phyloP scores from a whole-genome alignment of 257 asterid species.

The Lycium barbarum region DNA sequence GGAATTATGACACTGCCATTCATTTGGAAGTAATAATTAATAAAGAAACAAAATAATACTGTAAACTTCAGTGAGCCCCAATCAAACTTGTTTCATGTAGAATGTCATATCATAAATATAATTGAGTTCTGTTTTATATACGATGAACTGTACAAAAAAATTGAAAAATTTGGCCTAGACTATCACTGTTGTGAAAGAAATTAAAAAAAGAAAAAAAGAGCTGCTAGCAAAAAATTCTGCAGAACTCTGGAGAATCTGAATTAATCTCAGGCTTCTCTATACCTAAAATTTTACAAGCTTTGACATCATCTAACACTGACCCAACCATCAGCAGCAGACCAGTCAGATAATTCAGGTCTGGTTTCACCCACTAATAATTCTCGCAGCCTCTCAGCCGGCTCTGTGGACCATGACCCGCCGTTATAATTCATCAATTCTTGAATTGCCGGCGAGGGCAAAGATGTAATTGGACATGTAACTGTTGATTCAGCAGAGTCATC shows the following conservation, averaged over 20 bases:
- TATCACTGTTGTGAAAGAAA: not conserved
- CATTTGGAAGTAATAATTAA: not conserved
- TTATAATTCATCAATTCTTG: constrained; percentile 27
- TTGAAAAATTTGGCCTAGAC: too few species aligned
- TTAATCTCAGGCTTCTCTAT: not conserved
- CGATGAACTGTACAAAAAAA: not conserved
- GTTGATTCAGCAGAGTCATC: constrained; percentile 35
- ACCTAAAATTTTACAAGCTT: not conserved
- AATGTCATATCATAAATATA: not conserved
- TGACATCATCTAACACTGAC: constrained; percentile 63
- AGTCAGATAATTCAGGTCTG: constrained; percentile 38
- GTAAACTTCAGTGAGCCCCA: not conserved
- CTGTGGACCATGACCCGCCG: constrained; percentile 35
- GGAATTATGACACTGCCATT: not conserved
- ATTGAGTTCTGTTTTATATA: constrained; percentile 2
- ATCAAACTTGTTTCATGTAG: not conserved
- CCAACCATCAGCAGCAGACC: constrained; percentile 74
- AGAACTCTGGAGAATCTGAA: constrained; percentile 32
- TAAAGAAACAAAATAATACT: not conserved
- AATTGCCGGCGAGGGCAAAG: constrained; percentile 49
- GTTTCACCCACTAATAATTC: constrained; percentile 41
- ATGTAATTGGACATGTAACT: constrained; percentile 44
- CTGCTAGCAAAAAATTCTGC: constrained; percentile 30
- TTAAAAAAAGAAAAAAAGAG: not conserved
- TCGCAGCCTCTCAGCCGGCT: constrained; percentile 55